Percentiles rank a stretch among this genome's conserved stretches.
These are phyloP conservation scores for Pichia sp. DNA, from an alignment of 1,139 yeast species.

Conservation along the genomic window DNA sequence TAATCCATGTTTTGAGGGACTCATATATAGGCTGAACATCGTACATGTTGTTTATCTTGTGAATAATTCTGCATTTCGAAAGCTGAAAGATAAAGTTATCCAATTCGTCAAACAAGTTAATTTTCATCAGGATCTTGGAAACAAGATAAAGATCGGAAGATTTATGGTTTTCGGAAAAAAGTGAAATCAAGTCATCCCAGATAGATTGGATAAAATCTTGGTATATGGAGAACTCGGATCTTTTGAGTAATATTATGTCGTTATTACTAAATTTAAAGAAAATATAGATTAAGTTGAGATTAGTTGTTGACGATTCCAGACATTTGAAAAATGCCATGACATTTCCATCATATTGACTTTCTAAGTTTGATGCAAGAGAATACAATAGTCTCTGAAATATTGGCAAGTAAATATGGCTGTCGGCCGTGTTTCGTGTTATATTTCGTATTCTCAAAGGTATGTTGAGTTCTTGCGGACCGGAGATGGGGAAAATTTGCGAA, in stretches of 20 bases:
- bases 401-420: slow-evolving; percentile 9
- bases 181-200: slow-evolving; percentile 8
- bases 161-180: not conserved
- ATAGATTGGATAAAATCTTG: slow-evolving; percentile 9
- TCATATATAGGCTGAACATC: slow-evolving; percentile 35
- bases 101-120: slow-evolving; percentile 34
- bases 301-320: slow-evolving; percentile 11
- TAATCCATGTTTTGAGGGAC: slow-evolving; percentile 38
- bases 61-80: slow-evolving; percentile 46
- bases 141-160: slow-evolving; percentile 1
- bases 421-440: slow-evolving; percentile 3
- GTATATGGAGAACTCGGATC: slow-evolving; percentile 17
- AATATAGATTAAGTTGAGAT: slow-evolving; percentile 9
- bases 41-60: slow-evolving; percentile 21
- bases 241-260: slow-evolving; percentile 12
- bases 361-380: slow-evolving; percentile 1
- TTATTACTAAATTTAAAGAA: slow-evolving; percentile 10
- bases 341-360: not conserved
- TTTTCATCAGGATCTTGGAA: slow-evolving; percentile 16
- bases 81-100: slow-evolving; percentile 40
- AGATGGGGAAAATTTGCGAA: slow-evolving; percentile 5
- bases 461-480: not conserved
- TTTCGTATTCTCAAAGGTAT: slow-evolving; percentile 8
- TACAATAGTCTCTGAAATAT: slow-evolving; percentile 15
- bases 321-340: slow-evolving; percentile 9